phyloP scores from a whole-genome alignment of 108 stramenopile species.

The Discostella pseudostelligera region DNA sequence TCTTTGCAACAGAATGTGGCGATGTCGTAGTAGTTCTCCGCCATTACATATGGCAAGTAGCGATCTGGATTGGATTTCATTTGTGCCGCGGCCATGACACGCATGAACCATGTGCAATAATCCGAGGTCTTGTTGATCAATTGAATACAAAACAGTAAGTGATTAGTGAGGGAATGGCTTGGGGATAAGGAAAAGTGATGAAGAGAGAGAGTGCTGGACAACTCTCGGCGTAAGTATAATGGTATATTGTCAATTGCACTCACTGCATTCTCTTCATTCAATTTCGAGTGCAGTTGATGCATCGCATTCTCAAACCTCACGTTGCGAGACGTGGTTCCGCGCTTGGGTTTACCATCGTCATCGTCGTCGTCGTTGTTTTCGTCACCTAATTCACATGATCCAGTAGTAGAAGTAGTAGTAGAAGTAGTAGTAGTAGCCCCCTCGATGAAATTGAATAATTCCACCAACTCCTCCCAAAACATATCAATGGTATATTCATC shows the following conservation, averaged over 20 bases:
- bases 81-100: constrained; percentile 71
- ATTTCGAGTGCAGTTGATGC: constrained; percentile 18
- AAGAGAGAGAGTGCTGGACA: too few species aligned
- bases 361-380: neutral
- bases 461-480: constrained; percentile 72
- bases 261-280: constrained; percentile 14
- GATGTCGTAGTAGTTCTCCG: constrained; percentile 45
- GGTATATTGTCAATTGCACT: neutral
- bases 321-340: neutral
- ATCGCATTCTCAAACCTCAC: constrained; percentile 3
- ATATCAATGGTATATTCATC: constrained; percentile 69
- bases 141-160: constrained; percentile 20
- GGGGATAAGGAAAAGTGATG: neutral
- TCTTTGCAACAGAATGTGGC: constrained; percentile 65
- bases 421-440: constrained; percentile 6
- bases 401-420: too few species aligned
- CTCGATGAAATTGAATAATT: constrained; percentile 56
- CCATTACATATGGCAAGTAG: constrained; percentile 63
- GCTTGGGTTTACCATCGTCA: neutral
- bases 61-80: constrained; percentile 70
- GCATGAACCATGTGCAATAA: constrained; percentile 86
- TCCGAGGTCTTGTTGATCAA: constrained; percentile 48
- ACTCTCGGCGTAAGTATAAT: constrained; percentile 2
- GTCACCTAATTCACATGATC: too few species aligned
- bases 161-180: constrained; percentile 3